Base-by-base conservation (phyloP, 2,329 filamentous ascomycete genomes). In the Xenoacremonium recifei region DNA sequence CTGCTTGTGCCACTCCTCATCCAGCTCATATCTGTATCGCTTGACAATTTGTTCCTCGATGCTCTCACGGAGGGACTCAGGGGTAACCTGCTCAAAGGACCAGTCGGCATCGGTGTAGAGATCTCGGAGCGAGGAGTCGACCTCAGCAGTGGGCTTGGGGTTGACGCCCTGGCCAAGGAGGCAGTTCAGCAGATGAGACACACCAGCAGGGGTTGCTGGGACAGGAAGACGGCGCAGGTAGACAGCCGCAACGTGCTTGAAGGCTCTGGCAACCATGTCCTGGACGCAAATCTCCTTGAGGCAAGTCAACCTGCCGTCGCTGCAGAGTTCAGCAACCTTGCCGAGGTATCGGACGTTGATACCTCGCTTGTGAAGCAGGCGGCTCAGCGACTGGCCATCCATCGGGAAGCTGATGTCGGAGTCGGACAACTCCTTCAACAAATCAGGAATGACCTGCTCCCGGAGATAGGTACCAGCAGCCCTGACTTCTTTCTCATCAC, bases 311-410 rank as follows among this genome's bases (percentile, higher is more conserved):
- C 89, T 84, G 40, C 80, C 76, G 42, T 85, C 85, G 51, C 80
- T 79, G 54, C 85, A 82, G 38, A 87, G 75, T 44, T 79, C 73
- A 11, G 89, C 86, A 48, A 99, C 69, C 66, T 84, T 86, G 52
- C 93, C 93, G n/a, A 97, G 77, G 65, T 99, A 99, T 59, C 95
- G 82, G 49, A 97, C 79, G 71, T 99, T 99, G 72, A 99, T 91
- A 69, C 93, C 93, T 31, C 92, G 88, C 76, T 96, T 96, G 74
- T 99, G 93, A 61, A 99, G 76, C 38, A 96, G 79, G 51, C 84
- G 83, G 57, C 86, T 89, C 44, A 99, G 75, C 16, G 92, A 96
- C 59, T 87, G 81, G n/a, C 93, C 93, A 58, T 99, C 95, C 89
- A 97, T 96, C 11, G 93, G 93, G 73, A 97, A 97, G 58, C 92